Evolutionary conservation across 495 filamentous ascomycete species (phyloP), one percentile per base, ranked within the genome.

Genomic region (Xeromyces bisporus): DNA sequence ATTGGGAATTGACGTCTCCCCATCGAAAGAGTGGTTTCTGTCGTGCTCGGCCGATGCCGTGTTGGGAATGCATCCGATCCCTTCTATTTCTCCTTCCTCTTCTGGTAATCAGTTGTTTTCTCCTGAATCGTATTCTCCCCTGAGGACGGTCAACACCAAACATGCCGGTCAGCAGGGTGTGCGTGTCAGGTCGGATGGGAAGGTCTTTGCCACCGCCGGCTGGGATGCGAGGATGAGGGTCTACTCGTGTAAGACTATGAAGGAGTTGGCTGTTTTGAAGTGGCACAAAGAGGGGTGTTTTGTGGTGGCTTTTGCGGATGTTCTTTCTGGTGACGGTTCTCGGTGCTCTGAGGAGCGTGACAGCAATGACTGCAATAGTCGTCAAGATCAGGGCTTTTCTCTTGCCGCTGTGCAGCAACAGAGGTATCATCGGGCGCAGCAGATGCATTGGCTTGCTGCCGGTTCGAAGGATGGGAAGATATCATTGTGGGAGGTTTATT

Each of bases 391-490:
- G 12, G 30, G 38, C 7, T 40, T 33, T 20, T 60, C 56, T n/a
- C 48, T 62, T 5, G 47, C 56, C 15, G 38, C 44, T 2, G 67
- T 86, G 6, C 72, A 75, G 32, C 64, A 73, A 28, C 68, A 70
- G 41, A 57, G 84, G 34, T 64, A 71, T 2, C 55, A 61, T 23
- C 76, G 71, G 43, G 74, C 77, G 14, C 73, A 66, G 46, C 55
- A 55, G 18, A 77, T 71, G 21, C 89, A 94, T 50, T 96, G 89
- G 89, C 47, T 96, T 28, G 89, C 76, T 6, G 82, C 71, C 3
- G 89, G 91, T 2, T 77, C 80, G 33, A 97, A 96, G 50, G 89
- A 97, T 56, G 91, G 87, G 17, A 96, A 89, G 46, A 76, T 96
- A 34, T 87, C 80, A 46, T 62, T 97, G 53, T 97, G 89, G 89